These are phyloP conservation scores for Selenicereus undatus DNA, from an alignment of 148 eudicot genomes.

Conservation along the genomic window DNA sequence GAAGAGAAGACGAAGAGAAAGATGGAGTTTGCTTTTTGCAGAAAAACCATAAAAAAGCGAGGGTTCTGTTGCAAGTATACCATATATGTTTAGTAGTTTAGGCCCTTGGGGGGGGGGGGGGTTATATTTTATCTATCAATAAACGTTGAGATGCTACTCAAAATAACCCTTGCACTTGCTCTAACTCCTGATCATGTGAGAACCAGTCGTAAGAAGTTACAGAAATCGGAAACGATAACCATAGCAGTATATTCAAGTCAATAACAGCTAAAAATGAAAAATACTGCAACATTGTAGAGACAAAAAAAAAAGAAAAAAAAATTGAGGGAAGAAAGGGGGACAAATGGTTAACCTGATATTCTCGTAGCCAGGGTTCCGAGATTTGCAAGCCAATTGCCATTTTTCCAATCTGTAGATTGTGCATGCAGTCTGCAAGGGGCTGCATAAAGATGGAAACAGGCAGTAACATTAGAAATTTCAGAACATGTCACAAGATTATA, in stretches of 20 bases:
- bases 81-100: not conserved
- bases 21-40: not conserved
- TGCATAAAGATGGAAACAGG: constrained; percentile 30
- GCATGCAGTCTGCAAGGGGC: constrained; percentile 96
- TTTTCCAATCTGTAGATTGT: constrained; percentile 71
- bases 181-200: not conserved
- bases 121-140: not conserved
- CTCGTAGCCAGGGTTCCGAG: constrained; percentile 92
- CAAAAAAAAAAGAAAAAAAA: not conserved
- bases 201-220: too few relatives aligned
- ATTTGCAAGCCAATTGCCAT: constrained; percentile 88
- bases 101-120: not conserved
- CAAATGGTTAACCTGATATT: constrained; percentile 77
- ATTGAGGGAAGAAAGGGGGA: not conserved
- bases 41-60: too few relatives aligned
- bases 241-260: not conserved
- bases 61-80: not conserved
- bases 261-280: not conserved
- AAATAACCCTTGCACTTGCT: not conserved
- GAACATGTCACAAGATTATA: not conserved
- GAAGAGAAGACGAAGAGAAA: not conserved
- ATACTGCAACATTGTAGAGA: too few relatives aligned
- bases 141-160: not conserved
- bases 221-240: not conserved
- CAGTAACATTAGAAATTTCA: not conserved